phyloP scores from a whole-genome alignment of 768 basidiomycete genomes.

The Lactarius sanguifluus region DNA sequence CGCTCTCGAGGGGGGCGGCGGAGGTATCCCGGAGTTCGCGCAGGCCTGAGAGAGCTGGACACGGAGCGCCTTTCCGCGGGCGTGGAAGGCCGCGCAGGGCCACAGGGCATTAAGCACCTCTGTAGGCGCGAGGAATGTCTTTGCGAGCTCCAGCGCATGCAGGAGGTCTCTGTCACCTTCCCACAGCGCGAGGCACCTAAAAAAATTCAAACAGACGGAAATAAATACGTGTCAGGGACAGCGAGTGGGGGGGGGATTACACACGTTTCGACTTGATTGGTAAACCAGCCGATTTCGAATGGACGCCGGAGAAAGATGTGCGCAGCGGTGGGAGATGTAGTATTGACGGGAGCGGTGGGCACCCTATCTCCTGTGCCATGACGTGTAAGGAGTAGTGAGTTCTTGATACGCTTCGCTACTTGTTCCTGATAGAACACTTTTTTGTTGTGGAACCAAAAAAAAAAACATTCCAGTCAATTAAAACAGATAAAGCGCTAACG shows the following conservation, averaged over 20 bases:
- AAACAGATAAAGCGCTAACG: neutral
- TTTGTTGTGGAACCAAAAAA: neutral
- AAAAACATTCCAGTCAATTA: neutral
- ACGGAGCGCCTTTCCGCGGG: constrained; percentile 32
- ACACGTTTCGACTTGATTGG: constrained; percentile 63
- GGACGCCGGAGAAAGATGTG: constrained; percentile 58
- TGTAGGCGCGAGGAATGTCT: constrained; percentile 58
- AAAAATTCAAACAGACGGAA: constrained; percentile 14
- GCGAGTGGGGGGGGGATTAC: constrained; percentile 29
- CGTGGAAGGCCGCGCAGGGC: constrained; percentile 46
- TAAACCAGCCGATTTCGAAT: constrained; percentile 40
- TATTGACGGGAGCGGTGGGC: neutral
- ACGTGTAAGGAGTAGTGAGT: constrained; percentile 39
- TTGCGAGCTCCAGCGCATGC: constrained; percentile 64
- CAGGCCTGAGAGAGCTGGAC: constrained; percentile 33
- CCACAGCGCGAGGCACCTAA: constrained; percentile 67
- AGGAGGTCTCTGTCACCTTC: constrained; percentile 56
- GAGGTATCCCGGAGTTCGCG: constrained; percentile 28
- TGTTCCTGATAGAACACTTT: constrained; percentile 68
- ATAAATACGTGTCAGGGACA: neutral
- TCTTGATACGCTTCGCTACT: constrained; percentile 60
- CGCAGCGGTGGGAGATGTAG: constrained; percentile 49
- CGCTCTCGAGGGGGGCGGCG: constrained; percentile 27
- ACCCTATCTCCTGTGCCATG: neutral
- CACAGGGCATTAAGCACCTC: constrained; percentile 70